Evolutionary conservation across 495 filamentous ascomycete genomes (phyloP).

Genomic region (Pseudevernia furfuracea): DNA sequence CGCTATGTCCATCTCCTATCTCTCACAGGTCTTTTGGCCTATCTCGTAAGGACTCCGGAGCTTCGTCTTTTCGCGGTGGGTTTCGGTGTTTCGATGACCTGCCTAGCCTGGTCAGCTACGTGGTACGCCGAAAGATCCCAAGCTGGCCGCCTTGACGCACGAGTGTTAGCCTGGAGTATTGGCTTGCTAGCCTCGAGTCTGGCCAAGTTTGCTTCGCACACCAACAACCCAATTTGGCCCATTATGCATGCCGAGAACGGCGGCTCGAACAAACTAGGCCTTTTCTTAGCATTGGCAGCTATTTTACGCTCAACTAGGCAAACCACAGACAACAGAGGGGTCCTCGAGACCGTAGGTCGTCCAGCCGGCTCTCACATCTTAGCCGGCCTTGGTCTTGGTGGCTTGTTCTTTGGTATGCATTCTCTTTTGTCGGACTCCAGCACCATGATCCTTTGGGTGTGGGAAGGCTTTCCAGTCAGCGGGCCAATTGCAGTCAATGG

Average conservation of each 20-base stretch:
- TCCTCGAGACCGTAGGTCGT: slow-evolving; percentile 40
- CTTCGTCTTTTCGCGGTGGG: slow-evolving; percentile 72
- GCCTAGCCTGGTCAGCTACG: slow-evolving; percentile 73
- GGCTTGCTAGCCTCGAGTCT: slow-evolving; percentile 79
- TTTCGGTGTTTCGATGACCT: slow-evolving; percentile 69
- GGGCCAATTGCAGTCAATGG: slow-evolving; percentile 88
- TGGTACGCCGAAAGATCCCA: slow-evolving; percentile 73
- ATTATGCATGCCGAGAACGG: slow-evolving; percentile 83
- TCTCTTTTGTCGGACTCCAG: slow-evolving; percentile 93
- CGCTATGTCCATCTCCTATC: slow-evolving; percentile 66
- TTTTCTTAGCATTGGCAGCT: slow-evolving; percentile 68
- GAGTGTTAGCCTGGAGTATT: slow-evolving; percentile 69
- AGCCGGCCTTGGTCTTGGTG: slow-evolving; percentile 70
- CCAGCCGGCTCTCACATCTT: slow-evolving; percentile 62
- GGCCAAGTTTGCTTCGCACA: slow-evolving; percentile 87
- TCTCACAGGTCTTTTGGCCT: slow-evolving; percentile 71
- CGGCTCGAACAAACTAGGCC: slow-evolving; percentile 81
- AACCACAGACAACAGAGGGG: slow-evolving; percentile 44
- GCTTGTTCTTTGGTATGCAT: slow-evolving; percentile 83
- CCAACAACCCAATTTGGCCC: slow-evolving; percentile 98
- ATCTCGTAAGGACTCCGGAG: slow-evolving; percentile 63
- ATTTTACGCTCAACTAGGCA: slow-evolving; percentile 61
- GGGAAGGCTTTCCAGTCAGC: slow-evolving; percentile 90
- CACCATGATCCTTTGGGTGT: slow-evolving; percentile 99
- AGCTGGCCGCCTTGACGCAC: slow-evolving; percentile 65